Evolutionary conservation across 148 eudicot genomes (phyloP), one percentile per base, ranked within the genome.

Genomic region (Silene conica): DNA sequence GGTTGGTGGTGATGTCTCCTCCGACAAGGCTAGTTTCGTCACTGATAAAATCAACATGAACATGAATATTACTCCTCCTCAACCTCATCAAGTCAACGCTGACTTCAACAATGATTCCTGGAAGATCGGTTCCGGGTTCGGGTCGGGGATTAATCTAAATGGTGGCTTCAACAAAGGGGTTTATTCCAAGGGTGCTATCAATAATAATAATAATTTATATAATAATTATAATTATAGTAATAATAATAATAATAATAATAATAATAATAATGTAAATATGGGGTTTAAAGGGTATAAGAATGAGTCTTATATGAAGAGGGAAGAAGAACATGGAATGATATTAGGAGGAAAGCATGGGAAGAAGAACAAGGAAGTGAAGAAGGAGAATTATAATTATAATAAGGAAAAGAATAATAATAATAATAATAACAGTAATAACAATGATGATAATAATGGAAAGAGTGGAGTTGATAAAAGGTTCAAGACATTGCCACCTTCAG

Each of bases 151-250:
- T 15, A 86, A 87, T 67, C 68, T 84, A 2, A 93, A 93, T 72
- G 89, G 97, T 12, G 98, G 98, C 75, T 89, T 95, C 50, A 92
- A 86, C 77, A 92, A 92, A 72, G 97, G 96, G 80, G 63, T 92
- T 63, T 95, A 90, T 50, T 80, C 89, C 4, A 89, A 86, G 69
- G 89, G 87, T 13, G 22, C 73, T 57, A 85, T 85, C 73, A 48
- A 9, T 55, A 28, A 50, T 50, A 48, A 48, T 48, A 50, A 9
- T 50, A 50, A 50, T 50, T 50, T 28, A 0, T 58, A 61, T 61
- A 55, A 69, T 20, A 77, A 78, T 41, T 73, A 80, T 55, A 52
- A 74, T 59, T 80, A 80, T 43, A 78, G 77, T 50, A 77, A 76
- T 45, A 34, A 16, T 28, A 67, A 77, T 63, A 80, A 80, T 58